Evolutionary conservation across 352 stramenopile species (phyloP), one percentile per base, ranked within the genome.

Genomic region (Phytophthora pseudosyringae): DNA sequence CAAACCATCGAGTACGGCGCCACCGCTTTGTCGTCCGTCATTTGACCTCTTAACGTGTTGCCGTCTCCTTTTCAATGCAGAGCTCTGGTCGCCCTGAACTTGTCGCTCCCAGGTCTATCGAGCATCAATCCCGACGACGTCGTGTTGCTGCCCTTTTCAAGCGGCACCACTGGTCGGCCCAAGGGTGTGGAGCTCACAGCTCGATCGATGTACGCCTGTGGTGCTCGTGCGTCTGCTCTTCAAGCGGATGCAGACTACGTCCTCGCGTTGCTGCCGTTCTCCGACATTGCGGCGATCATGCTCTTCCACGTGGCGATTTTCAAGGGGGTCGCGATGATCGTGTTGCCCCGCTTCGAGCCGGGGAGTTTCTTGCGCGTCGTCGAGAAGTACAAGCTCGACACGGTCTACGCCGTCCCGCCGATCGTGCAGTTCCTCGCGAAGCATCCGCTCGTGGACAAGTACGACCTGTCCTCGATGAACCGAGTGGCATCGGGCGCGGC

Each of bases 251-350:
- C 66, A 0, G 52, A 69, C 10, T 64, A 63, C 49, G 59, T 71
- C 26, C 59, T 97, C 25, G 71, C 61, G 1, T 55, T 93, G 26
- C 73, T 99, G n/a, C 95, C 96, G 18, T 97, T 98, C 59, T 98
- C 97, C 81, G 95, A 99, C 67, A 98, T 98, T 52, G 98, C 98
- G 69, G 92, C 88, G 32, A 77, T 83, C 3, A 83, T 88, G 40
- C 84, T 95, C 25, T 73, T 96, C 44, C 76, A 98, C 44, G 83
- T 93, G 61, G 76, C 76, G 26, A 76, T 93, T 33, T 91, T 91
- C 76, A 84, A 89, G 59, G 86, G 86, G 8, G 65, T 84, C 16
- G 80, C 82, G 12, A 71, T 96, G 12, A 83, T 98, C 31, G 90
- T 97, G 2, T 82, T 97, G 21, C 90, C 84, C 32, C 67, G 82